phyloP scores from a whole-genome alignment of 495 filamentous ascomycete genomes.

The Rostrohypoxylon terebratum region DNA sequence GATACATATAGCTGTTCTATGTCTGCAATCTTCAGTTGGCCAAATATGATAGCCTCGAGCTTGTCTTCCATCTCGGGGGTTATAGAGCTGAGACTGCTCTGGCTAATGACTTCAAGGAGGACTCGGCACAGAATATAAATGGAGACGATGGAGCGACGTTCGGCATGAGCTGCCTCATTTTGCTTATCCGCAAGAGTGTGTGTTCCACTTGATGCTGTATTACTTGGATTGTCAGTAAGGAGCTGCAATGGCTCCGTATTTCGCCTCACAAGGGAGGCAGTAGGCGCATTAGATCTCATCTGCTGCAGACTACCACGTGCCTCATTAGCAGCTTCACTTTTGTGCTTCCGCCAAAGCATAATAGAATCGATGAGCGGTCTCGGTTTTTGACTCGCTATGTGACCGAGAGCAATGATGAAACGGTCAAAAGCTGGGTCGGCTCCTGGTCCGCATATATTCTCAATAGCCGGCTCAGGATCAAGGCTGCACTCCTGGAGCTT shows the following conservation, averaged over 20 bases:
- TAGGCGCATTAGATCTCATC: conserved; percentile 56
- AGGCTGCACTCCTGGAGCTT: conserved; percentile 89
- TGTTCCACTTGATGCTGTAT: conserved; percentile 18
- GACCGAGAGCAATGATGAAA: conserved; percentile 89
- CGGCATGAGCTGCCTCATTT: conserved; percentile 77
- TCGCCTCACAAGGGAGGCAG: conserved; percentile 55
- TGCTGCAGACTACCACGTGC: conserved; percentile 70
- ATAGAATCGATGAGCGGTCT: conserved; percentile 96
- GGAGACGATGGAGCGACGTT: conserved; percentile 88
- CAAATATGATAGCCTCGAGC: conserved; percentile 93
- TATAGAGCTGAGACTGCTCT: conserved; percentile 84
- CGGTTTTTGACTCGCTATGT: conserved; percentile 92
- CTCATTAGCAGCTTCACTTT: conserved; percentile 84
- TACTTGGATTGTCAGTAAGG: conserved; percentile 39
- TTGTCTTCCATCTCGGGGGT: conserved; percentile 89
- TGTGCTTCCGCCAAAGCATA: conserved; percentile 96
- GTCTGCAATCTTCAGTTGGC: conserved; percentile 88
- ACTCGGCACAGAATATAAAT: conserved; percentile 96
- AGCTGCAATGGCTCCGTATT: conserved; percentile 63
- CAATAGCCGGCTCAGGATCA: conserved; percentile 82
- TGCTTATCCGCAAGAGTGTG: conserved; percentile 67
- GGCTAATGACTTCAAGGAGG: conserved; percentile 90
- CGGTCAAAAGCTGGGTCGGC: conserved; percentile 94
- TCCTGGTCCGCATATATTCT: conserved; percentile 88
- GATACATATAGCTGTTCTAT: conserved; percentile 82